Percentiles rank a stretch among this genome's conserved stretches.
Conservation (phyloP, 176 grass and related monocot genomes). For the Musa troglodytarum region DNA sequence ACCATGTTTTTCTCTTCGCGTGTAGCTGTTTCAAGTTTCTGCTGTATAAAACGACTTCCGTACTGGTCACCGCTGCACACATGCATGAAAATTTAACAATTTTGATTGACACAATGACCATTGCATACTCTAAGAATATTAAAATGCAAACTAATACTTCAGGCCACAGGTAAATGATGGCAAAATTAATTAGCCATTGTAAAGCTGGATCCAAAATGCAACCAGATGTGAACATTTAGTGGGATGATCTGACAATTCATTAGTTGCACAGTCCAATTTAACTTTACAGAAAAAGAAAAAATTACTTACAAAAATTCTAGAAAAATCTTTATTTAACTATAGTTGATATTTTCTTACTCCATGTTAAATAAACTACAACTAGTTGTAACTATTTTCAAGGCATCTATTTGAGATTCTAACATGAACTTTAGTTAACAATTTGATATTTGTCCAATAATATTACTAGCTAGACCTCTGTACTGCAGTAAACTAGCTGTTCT, state of each 20-base stretch:
- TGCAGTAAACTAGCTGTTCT: not conserved
- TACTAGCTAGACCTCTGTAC: not conserved
- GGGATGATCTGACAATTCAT: too few relatives aligned
- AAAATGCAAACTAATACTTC: not conserved
- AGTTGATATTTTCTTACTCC: not conserved
- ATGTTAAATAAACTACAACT: not conserved
- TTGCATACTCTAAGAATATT: not conserved
- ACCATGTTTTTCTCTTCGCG: slow-evolving; percentile 82
- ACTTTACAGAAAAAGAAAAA: not conserved
- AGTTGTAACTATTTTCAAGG: not conserved
- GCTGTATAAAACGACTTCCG: slow-evolving; percentile 93
- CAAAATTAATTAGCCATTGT: too few relatives aligned
- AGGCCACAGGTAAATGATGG: not conserved
- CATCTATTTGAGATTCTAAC: not conserved
- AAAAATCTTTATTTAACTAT: not conserved
- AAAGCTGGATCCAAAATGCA: too few relatives aligned
- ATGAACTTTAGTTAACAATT: not conserved
- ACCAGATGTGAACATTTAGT: too few relatives aligned
- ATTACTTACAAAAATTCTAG: not conserved
- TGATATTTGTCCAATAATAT: too few relatives aligned
- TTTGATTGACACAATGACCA: not conserved
- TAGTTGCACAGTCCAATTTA: not conserved
- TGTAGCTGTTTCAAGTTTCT: slow-evolving; percentile 92
- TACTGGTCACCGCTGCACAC: slow-evolving; percentile 79
- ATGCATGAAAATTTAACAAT: slow-evolving; percentile 13